Evolutionary conservation across 73 alveolate genomes (phyloP).

Genomic region (Paramecium tetraurelia): DNA sequence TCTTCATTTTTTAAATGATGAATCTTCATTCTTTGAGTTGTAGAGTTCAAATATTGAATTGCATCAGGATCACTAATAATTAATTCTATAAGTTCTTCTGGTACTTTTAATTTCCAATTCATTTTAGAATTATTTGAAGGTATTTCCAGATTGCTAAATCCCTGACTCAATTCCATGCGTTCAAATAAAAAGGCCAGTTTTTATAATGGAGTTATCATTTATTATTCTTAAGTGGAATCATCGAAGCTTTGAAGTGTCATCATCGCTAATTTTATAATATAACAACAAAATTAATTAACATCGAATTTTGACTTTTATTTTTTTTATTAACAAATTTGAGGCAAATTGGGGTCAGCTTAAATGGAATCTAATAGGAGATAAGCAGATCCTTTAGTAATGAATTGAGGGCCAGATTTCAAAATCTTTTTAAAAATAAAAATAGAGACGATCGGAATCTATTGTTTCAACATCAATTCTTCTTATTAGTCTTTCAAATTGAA

Average conservation of each 20-base stretch:
- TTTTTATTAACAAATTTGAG: not conserved
- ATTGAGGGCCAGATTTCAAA: constrained; percentile 55
- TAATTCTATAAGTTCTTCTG: constrained; percentile 10
- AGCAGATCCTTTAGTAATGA: constrained; percentile 50
- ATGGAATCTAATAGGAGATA: constrained; percentile 15
- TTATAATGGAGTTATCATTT: constrained; percentile 3
- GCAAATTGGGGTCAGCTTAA: not conserved
- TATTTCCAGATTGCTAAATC: constrained; percentile 34
- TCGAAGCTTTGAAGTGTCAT: not conserved
- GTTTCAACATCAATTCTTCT: constrained; percentile 32
- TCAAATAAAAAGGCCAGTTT: constrained; percentile 51
- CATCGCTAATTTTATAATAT: constrained; percentile 25
- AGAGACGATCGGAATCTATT: not conserved
- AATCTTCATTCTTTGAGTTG: not conserved
- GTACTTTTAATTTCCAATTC: constrained; percentile 11
- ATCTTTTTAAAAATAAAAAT: constrained; percentile 44
- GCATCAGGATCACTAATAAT: constrained; percentile 1
- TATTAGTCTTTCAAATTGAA: constrained; percentile 19
- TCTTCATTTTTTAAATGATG: not conserved
- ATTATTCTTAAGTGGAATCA: not conserved
- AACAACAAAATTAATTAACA: constrained; percentile 21
- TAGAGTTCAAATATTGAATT: not conserved
- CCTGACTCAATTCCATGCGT: constrained; percentile 46
- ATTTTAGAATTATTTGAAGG: not conserved
- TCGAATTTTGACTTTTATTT: constrained; percentile 9